phyloP scores from a whole-genome alignment of 352 stramenopile genomes.

The Pythium dissotocum region DNA sequence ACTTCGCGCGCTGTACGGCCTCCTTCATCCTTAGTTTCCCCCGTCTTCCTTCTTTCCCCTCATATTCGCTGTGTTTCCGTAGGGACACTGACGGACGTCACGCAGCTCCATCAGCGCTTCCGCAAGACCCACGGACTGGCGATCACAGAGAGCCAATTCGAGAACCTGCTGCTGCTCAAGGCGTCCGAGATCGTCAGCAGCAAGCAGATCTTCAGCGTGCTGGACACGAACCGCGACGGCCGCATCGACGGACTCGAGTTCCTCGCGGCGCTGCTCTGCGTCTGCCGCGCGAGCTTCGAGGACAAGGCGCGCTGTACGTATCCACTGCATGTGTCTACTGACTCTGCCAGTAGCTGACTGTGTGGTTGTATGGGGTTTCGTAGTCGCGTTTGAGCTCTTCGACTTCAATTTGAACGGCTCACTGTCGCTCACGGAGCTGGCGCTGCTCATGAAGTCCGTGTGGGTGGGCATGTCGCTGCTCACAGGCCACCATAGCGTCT shows the following conservation, averaged over 20 bases:
- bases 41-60: not conserved
- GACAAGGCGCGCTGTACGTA: slow-evolving; percentile 76
- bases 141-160: slow-evolving; percentile 76
- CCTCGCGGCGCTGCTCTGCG: slow-evolving; percentile 63
- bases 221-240: slow-evolving; percentile 72
- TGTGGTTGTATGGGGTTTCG: not conserved
- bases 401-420: slow-evolving; percentile 83
- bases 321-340: too few relatives aligned
- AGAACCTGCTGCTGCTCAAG: slow-evolving; percentile 69
- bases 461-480: slow-evolving; percentile 69
- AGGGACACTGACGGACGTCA: slow-evolving; percentile 75
- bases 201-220: slow-evolving; percentile 71
- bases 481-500: slow-evolving; percentile 37
- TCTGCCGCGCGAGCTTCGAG: slow-evolving; percentile 75
- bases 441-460: slow-evolving; percentile 81
- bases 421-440: slow-evolving; percentile 70
- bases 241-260: slow-evolving; percentile 84
- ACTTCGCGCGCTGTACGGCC: slow-evolving; percentile 72
- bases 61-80: not conserved
- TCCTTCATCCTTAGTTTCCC: not conserved
- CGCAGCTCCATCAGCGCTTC: slow-evolving; percentile 61
- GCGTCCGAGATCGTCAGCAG: slow-evolving; percentile 53
- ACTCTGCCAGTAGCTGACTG: not conserved
- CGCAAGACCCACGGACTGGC: slow-evolving; percentile 75
- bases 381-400: slow-evolving; percentile 75